A percentile compares a stretch with the other conserved stretches of the same genome.
phyloP scores from a whole-genome alignment of 805 yeast genomes.

The Barnettozyma pratensis region DNA sequence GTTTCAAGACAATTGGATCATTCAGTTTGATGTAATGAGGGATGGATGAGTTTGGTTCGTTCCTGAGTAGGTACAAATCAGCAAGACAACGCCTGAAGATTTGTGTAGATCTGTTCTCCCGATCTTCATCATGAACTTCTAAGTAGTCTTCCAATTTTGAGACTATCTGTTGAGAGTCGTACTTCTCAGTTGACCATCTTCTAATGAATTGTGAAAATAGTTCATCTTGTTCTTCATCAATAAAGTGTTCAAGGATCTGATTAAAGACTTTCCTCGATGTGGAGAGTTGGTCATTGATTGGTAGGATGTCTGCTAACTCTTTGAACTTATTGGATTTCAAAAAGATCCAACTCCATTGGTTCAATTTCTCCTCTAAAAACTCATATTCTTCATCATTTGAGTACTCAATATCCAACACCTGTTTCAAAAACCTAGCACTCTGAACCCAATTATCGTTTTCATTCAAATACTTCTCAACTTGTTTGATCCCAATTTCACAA shows the following conservation, averaged over 20 bases:
- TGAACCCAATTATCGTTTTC: slow-evolving; percentile 45
- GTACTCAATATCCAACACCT: slow-evolving; percentile 30
- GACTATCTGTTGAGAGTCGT: slow-evolving; percentile 51
- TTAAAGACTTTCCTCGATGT: slow-evolving; percentile 37
- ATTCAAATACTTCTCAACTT: slow-evolving; percentile 36
- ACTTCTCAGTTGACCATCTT: slow-evolving; percentile 13
- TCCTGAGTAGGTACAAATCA: slow-evolving; percentile 48
- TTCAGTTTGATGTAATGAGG: slow-evolving; percentile 52
- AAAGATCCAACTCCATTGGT: slow-evolving; percentile 51
- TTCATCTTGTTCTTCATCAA: slow-evolving; percentile 12
- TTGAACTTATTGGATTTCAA: slow-evolving; percentile 40
- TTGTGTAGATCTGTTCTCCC: slow-evolving; percentile 17
- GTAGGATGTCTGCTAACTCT: slow-evolving; percentile 50
- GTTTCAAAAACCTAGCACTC: slow-evolving; percentile 46
- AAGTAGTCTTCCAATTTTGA: slow-evolving; percentile 31
- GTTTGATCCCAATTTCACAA: slow-evolving; percentile 54
- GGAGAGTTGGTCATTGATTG: slow-evolving; percentile 33
- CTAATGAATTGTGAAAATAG: slow-evolving; percentile 38
- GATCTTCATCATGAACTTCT: background rate
- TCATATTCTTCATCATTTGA: slow-evolving; percentile 10
- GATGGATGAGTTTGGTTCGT: slow-evolving; percentile 60
- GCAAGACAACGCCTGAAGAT: slow-evolving; percentile 41
- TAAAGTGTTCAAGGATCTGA: slow-evolving; percentile 31
- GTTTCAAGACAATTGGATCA: slow-evolving; percentile 50
- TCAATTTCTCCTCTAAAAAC: slow-evolving; percentile 50